Percentiles rank a stretch among this genome's conserved stretches.
Evolutionary conservation across 805 yeast genomes (phyloP).

Genomic region (Spathaspora passalidarum): DNA sequence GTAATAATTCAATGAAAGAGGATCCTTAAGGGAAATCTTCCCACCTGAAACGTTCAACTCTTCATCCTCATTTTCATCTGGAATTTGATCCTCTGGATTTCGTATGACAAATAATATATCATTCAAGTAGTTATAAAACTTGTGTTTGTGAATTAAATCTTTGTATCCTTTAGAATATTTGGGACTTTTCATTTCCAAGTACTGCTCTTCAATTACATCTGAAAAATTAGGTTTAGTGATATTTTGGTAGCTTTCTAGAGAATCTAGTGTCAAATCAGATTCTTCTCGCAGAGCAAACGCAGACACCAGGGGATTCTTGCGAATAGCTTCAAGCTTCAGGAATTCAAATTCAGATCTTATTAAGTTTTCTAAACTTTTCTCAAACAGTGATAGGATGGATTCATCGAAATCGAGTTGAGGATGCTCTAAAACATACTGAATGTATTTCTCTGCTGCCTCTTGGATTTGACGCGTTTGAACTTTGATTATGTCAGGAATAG

Average conservation of each 20-base stretch:
- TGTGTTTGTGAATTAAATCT: conserved; percentile 5
- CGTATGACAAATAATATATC: conserved; percentile 47
- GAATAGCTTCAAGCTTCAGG: conserved; percentile 6
- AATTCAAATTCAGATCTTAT: conserved; percentile 11
- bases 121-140: conserved; percentile 27
- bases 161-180: conserved; percentile 7
- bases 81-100: conserved; percentile 63
- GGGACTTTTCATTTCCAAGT: conserved; percentile 4
- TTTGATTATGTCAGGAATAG: conserved; percentile 10
- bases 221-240: conserved; percentile 13
- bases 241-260: conserved; percentile 17
- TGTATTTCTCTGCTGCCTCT: conserved; percentile 12
- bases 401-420: conserved; percentile 9
- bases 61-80: conserved; percentile 51
- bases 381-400: conserved; percentile 6
- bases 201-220: conserved; percentile 13
- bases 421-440: conserved; percentile 10
- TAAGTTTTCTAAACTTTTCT: conserved; percentile 15
- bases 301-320: background rate
- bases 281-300: conserved; percentile 14
- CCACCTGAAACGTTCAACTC: conserved; percentile 72
- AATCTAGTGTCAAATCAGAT: conserved; percentile 18
- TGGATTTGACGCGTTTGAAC: conserved; percentile 9
- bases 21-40: conserved; percentile 63
- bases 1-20: conserved; percentile 54